Percentiles rank a stretch among this genome's conserved stretches.
Conservation (phyloP, 345 rosid species). For the Gossypium stocksii region DNA sequence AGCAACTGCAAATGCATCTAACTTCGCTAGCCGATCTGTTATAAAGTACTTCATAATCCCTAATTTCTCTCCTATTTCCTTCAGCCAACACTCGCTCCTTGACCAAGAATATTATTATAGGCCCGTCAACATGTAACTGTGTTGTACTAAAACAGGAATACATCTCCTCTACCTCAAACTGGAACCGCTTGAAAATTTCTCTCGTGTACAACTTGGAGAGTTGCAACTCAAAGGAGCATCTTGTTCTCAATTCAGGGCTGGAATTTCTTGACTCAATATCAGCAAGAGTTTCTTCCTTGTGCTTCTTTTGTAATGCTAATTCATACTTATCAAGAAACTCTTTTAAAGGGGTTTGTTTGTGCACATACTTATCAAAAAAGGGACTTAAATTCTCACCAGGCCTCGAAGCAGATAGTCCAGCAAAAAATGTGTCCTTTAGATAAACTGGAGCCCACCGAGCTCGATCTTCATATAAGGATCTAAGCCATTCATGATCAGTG, state of each 20-base stretch:
- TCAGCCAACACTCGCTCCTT: slow-evolving; percentile 1
- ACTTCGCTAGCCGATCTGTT: slow-evolving; percentile 71
- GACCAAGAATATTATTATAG: slow-evolving; percentile 59
- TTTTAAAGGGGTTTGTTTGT: slow-evolving; percentile 73
- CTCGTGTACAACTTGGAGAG: slow-evolving; percentile 65
- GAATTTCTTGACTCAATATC: slow-evolving; percentile 55
- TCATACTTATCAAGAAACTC: slow-evolving; percentile 89
- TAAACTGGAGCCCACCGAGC: slow-evolving; percentile 78
- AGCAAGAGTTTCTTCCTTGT: slow-evolving; percentile 57
- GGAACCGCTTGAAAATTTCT: slow-evolving; percentile 68
- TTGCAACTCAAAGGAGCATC: slow-evolving; percentile 75
- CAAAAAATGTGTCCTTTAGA: slow-evolving; percentile 65
- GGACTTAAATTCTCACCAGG: slow-evolving; percentile 47
- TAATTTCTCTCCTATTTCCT: background rate
- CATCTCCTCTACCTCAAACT: slow-evolving; percentile 81
- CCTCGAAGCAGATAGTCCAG: slow-evolving; percentile 52
- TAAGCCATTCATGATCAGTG: slow-evolving; percentile 61
- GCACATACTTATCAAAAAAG: slow-evolving; percentile 64
- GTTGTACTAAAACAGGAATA: slow-evolving; percentile 78
- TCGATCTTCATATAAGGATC: slow-evolving; percentile 64
- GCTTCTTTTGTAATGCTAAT: slow-evolving; percentile 66
- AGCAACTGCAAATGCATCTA: slow-evolving; percentile 82
- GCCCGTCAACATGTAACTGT: slow-evolving; percentile 61
- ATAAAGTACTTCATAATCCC: slow-evolving; percentile 42
- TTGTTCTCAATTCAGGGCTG: slow-evolving; percentile 51